phyloP scores from a whole-genome alignment of 225 moss, liverwort and hornwort species.

The Asterella californica region DNA sequence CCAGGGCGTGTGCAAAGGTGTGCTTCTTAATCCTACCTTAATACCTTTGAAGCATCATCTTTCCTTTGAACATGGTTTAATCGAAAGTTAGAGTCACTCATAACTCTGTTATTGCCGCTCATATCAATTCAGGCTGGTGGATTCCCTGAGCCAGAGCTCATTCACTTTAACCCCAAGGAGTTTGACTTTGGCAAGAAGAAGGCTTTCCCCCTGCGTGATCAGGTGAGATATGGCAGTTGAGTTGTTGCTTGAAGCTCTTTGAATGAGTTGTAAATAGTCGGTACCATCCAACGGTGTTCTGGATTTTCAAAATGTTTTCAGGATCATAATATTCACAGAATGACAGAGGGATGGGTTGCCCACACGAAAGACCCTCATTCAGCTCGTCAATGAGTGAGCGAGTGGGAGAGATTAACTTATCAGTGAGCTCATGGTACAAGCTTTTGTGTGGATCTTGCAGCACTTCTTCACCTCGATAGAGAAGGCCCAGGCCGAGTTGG shows the following conservation, averaged over 20 bases:
- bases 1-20: conserved; percentile 94
- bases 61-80: background rate
- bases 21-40: background rate
- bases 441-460: conserved; percentile 43
- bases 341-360: too few species aligned
- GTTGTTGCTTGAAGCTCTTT: background rate
- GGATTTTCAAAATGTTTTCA: too few species aligned
- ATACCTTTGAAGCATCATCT: background rate
- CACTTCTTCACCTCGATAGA: conserved; percentile 89
- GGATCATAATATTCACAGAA: too few species aligned
- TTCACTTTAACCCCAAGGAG: conserved; percentile 97
- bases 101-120: background rate
- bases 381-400: too few species aligned
- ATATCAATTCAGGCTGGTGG: conserved; percentile 68
- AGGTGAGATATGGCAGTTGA: conserved; percentile 32
- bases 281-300: too few species aligned
- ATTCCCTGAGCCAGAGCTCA: conserved; percentile 86
- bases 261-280: too few species aligned
- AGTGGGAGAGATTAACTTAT: background rate
- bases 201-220: conserved; percentile 91
- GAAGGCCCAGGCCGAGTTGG: conserved; percentile 65
- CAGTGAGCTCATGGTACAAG: background rate
- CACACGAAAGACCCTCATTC: too few species aligned
- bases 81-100: background rate
- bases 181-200: conserved; percentile 99